Evolutionary conservation across 352 stramenopile genomes (phyloP).

Genomic region (Globisporangium spinosum): DNA sequence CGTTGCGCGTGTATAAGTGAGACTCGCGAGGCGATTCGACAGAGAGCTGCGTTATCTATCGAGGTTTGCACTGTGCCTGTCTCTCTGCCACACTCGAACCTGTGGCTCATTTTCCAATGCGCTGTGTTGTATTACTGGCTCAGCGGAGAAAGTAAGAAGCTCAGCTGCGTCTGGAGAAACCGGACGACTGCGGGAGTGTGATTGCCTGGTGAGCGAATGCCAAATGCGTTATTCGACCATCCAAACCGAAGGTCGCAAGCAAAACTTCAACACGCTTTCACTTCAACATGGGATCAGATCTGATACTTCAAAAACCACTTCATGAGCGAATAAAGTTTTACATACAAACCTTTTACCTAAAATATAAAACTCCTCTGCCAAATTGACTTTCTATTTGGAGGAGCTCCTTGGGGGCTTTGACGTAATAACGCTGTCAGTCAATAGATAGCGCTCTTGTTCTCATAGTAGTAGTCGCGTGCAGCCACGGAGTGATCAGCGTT

Average conservation of each 20-base stretch:
- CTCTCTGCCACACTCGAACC: not conserved
- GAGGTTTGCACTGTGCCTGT: not conserved
- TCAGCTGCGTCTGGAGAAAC: not conserved
- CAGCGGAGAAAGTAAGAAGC: not conserved
- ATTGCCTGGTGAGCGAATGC: not conserved
- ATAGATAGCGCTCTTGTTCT: not conserved
- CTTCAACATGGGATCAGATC: constrained; percentile 1
- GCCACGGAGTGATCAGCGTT: not conserved
- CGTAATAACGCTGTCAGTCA: not conserved
- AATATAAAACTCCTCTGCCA: not conserved
- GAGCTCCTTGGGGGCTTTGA: not conserved
- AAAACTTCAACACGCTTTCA: not conserved
- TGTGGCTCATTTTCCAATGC: not conserved
- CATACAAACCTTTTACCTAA: not conserved
- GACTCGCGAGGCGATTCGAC: not conserved
- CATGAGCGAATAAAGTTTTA: not conserved
- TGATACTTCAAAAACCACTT: not conserved
- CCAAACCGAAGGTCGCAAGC: not conserved
- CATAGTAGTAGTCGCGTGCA: not conserved
- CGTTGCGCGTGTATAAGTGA: not conserved
- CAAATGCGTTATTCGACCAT: not conserved
- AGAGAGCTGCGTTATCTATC: not conserved
- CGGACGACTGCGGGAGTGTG: not conserved
- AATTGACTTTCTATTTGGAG: not conserved
- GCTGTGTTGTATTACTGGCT: not conserved